Evolutionary conservation across 768 basidiomycete genomes (phyloP).

Genomic region (Aureoboletus auriporus): DNA sequence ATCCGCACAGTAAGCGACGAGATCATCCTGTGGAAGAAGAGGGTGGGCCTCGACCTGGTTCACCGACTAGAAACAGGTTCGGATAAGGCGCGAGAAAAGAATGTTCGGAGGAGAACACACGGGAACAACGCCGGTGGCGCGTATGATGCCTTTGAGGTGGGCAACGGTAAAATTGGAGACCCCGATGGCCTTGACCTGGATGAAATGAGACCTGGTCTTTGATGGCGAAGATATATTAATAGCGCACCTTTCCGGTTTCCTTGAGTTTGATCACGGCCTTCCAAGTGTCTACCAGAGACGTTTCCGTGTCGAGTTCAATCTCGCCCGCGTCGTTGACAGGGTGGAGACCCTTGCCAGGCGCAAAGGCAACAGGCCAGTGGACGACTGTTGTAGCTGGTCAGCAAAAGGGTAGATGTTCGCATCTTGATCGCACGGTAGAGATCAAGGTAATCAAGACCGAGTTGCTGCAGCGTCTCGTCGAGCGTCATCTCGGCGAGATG

Average conservation of each 20-base stretch:
- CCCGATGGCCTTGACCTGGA: constrained; percentile 63
- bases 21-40: constrained; percentile 68
- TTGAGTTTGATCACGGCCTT: constrained; percentile 70
- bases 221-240: neutral
- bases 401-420: constrained; percentile 2
- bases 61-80: constrained; percentile 35
- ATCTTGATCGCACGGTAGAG: constrained; percentile 56
- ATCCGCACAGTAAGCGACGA: constrained; percentile 63
- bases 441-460: constrained; percentile 76
- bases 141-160: constrained; percentile 62
- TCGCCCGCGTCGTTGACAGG: constrained; percentile 46
- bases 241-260: constrained; percentile 58
- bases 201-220: neutral
- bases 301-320: constrained; percentile 51
- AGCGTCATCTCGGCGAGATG: constrained; percentile 68
- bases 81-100: neutral
- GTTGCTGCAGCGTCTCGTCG: constrained; percentile 68
- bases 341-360: constrained; percentile 48
- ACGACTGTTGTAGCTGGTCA: constrained; percentile 44
- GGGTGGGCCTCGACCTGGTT: constrained; percentile 90
- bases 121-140: constrained; percentile 70
- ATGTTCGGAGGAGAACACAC: constrained; percentile 31
- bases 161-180: constrained; percentile 79
- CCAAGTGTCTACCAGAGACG: constrained; percentile 77
- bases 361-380: constrained; percentile 78